Percentiles rank a stretch among this genome's conserved stretches.
Evolutionary conservation across 768 basidiomycete species (phyloP).

Genomic region (Termitomyces sp.): DNA sequence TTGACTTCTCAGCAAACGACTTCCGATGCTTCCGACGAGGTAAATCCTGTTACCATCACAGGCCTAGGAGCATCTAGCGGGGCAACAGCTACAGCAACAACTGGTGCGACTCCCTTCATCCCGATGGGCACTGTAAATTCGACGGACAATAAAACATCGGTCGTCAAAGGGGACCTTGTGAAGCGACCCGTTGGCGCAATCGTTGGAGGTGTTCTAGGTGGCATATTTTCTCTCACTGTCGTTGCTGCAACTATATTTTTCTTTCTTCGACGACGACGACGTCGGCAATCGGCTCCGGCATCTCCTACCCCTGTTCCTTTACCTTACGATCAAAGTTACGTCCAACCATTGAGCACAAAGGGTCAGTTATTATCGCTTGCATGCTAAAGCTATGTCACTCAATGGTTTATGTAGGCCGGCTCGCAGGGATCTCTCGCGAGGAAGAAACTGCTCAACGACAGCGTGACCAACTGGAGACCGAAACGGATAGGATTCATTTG

Average conservation of each 20-base stretch:
- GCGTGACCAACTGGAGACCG: neutral
- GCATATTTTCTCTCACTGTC: neutral
- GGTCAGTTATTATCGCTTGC: neutral
- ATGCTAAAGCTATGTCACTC: neutral
- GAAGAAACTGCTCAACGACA: too few species aligned
- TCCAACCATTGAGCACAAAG: neutral
- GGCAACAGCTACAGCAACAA: neutral
- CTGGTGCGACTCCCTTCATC: neutral
- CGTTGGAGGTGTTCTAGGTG: conserved; percentile 5
- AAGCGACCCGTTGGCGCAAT: conserved; percentile 2
- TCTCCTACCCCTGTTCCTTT: neutral
- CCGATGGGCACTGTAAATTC: neutral
- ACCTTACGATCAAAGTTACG: neutral
- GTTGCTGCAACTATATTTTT: neutral
- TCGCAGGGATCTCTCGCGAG: neutral
- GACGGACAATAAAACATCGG: neutral
- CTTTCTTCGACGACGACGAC: neutral
- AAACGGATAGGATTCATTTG: neutral
- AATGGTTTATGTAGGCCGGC: neutral
- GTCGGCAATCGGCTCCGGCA: too few species aligned
- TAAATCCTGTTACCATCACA: too few species aligned
- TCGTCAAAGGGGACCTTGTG: too few species aligned
- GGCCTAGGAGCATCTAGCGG: neutral
- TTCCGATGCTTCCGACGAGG: neutral
- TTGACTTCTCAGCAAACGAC: neutral